Conservation (phyloP, 768 basidiomycete genomes). For the Rhizopogon vesiculosus region DNA sequence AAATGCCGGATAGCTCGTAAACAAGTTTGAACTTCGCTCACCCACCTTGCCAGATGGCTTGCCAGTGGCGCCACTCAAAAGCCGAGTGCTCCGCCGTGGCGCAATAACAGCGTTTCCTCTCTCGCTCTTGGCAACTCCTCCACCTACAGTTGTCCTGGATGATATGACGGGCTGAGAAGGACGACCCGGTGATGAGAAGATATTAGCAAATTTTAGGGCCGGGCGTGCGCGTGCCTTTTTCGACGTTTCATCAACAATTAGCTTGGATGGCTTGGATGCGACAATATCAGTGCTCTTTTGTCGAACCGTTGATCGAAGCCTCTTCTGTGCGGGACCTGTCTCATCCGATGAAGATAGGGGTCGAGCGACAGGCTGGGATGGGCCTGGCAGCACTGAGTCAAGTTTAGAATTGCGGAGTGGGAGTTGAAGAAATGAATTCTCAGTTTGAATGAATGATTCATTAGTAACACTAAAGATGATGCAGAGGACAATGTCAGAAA, state of each 20-base stretch:
- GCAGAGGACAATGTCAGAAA: constrained; percentile 3
- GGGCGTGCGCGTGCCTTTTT: constrained; percentile 92
- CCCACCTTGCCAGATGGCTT: constrained; percentile 59
- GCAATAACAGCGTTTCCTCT: constrained; percentile 37
- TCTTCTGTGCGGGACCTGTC: constrained; percentile 72
- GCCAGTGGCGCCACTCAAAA: constrained; percentile 52
- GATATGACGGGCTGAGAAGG: constrained; percentile 69
- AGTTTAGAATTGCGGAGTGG: constrained; percentile 38
- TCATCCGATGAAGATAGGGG: constrained; percentile 83
- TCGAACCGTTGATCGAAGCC: constrained; percentile 59
- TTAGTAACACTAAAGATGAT: constrained; percentile 43
- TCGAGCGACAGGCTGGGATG: constrained; percentile 48
- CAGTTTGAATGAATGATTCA: constrained; percentile 50
- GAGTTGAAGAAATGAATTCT: constrained; percentile 53
- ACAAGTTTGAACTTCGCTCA: constrained; percentile 1
- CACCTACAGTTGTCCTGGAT: constrained; percentile 45
- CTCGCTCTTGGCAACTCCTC: constrained; percentile 46
- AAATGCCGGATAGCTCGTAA: background rate
- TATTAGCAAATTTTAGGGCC: constrained; percentile 82
- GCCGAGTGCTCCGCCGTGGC: constrained; percentile 70
- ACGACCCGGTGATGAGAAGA: constrained; percentile 84
- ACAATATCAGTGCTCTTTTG: constrained; percentile 44
- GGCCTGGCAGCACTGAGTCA: constrained; percentile 35
- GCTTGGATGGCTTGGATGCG: constrained; percentile 59
- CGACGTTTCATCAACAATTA: constrained; percentile 61